Conservation (phyloP, 805 yeast genomes). For the Zygoascus ofunaensis region DNA sequence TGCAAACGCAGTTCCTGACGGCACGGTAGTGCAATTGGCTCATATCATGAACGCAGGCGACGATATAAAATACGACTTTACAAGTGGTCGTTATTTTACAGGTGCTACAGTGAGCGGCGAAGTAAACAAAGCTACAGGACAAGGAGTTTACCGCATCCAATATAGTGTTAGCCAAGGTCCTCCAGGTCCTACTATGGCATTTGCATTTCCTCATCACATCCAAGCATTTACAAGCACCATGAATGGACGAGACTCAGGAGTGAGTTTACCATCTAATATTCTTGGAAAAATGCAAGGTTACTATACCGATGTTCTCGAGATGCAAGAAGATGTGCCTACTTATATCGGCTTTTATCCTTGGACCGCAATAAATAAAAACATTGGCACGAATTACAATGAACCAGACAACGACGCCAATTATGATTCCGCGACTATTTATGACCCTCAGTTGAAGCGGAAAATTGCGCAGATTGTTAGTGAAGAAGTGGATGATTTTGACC, state of each 20-base stretch:
- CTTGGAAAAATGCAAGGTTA: constrained; percentile 30
- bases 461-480: constrained; percentile 16
- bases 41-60: constrained; percentile 31
- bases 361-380: constrained; percentile 31
- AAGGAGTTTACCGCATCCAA: constrained; percentile 20
- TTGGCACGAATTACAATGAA: not conserved
- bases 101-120: constrained; percentile 38
- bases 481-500: not conserved
- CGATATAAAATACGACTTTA: constrained; percentile 38
- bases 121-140: constrained; percentile 4
- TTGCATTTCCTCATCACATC: constrained; percentile 55
- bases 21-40: constrained; percentile 49
- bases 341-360: constrained; percentile 43
- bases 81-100: constrained; percentile 55
- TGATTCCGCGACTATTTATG: constrained; percentile 31
- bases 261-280: constrained; percentile 39
- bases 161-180: constrained; percentile 39
- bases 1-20: constrained; percentile 39
- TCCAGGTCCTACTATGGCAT: constrained; percentile 38
- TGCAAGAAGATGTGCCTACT: constrained; percentile 32
- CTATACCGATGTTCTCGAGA: constrained; percentile 24
- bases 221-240: constrained; percentile 30
- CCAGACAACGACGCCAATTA: constrained; percentile 1
- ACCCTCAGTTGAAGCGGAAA: constrained; percentile 40
- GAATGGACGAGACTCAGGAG: constrained; percentile 24